Evolutionary conservation across 2,329 filamentous ascomycete species (phyloP), one percentile per base, ranked within the genome.

Genomic region (Ophiostoma ips): DNA sequence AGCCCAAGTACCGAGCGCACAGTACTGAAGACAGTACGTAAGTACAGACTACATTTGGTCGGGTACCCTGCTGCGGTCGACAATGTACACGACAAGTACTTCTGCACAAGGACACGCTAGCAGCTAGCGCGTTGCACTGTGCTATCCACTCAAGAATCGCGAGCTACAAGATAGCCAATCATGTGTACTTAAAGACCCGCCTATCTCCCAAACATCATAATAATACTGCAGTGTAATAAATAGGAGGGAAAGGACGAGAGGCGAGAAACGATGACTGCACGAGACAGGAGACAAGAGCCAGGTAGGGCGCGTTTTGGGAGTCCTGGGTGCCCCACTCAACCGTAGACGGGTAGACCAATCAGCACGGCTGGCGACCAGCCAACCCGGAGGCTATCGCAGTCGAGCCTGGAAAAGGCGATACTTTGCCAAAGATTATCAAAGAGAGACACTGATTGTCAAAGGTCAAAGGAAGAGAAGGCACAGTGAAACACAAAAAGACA

Each of bases 291-390:
- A 36, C 50, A 49, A 36, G 41, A 41, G 46, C 35, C 10, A 30
- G 40, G 24, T 28, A 28, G 24, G 30, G 6, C 16, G 47, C 50
- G 46, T 45, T 53, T 44, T 30, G 12, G 38, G 45, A 21, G 18
- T 19, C 36, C 35, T 19, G 31, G 51, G 41, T 47, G 51, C 49
- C 51, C 51, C 44, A 44, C 45, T 13, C 11, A n/a, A 30, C 30
- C 52, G 30, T 51, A 12, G 10, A 11, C 3, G 8, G 9, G 12
- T 28, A 43, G 15, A 56, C 68, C 64, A 67, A 67, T 67, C 60
- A 66, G 50, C 50, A 41, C 19, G 28, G 55, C 5, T 53, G 57
- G 57, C 62, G 59, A 63, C 65, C 63, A 28, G 24, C 24, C 24
- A 28, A 28, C 24, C 24, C 24, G 24, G 24, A 28, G 24, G 24